Evolutionary conservation across 805 yeast species (phyloP), one percentile per base, ranked within the genome.

Genomic region (Pichia sporocuriosa): DNA sequence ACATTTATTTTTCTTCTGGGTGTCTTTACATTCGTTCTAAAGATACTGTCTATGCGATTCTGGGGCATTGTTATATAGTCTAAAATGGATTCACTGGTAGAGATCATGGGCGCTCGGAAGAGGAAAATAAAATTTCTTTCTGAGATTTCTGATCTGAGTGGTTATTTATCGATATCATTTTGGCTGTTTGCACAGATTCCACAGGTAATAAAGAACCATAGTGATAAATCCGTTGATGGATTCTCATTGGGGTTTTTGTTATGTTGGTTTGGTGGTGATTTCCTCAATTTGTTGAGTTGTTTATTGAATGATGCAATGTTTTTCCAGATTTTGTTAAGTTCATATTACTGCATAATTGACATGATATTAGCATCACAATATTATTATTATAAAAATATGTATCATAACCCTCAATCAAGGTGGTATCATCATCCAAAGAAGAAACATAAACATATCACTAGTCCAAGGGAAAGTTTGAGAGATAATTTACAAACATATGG

Each of bases 121-220:
- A 27, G 24, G 1, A 32, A 25, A 10, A 12, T 37, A 4, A 24
- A 20, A 4, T n/a, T 24, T 16, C 23, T 42, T 8, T 23, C 31
- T 16, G 20, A 12, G 15, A 2, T 65, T 16, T 62, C 69, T 10
- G 42, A 44, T 33, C 35, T 53, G 21, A 39, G 63, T 1, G 68
- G 65, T 2, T 58, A 56, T 25, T 39, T 66, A 15, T 77, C 83
- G 3, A 61, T 77, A 29, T 58, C 63, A 6, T 69, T 79, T 44
- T 82, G 90, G 89, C 64, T 81, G 27, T 77, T 81, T 57, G 89
- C 89, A 3, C 89, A 81, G 57, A 54, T 78, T 15, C 89, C 89
- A 1, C 90, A 82, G 54, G 79, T 81, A 11, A 59, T 70, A 43
- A 67, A 72, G 51, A 82, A 81, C 55, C 78, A 77, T 56, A 58